Base-by-base conservation (phyloP, 148 eudicot genomes). In the Rhododendron simsii region DNA sequence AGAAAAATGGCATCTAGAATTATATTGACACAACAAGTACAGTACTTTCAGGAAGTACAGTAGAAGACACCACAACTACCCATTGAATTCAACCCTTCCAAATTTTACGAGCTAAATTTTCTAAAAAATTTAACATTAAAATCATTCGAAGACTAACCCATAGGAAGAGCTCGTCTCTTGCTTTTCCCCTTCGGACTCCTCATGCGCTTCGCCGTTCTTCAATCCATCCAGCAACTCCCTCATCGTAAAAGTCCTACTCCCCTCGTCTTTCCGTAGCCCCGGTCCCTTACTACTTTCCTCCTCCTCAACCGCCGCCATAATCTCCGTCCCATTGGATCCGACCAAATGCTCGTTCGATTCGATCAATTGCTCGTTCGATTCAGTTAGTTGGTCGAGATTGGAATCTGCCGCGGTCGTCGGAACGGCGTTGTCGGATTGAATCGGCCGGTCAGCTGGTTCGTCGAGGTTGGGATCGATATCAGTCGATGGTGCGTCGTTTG, bases 201-300 rank as follows among this genome's bases (percentile, higher is more conserved):
- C 90, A 85, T 51, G 84, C 75, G 83, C 82, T 23, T 91, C 92
- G 26, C 92, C 95, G n/a, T 84, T 91, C 88, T 93, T 96, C 88
- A 93, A 91, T 47, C 90, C 96, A 57, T 87, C 89, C 87, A 96
- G 83, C 89, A 96, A 88, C 75, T 96, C 97, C 85, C 98, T 83
- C 99, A 94, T 96, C n/a, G 96, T 94, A 26, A 93, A 91, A 14
- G 93, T 93, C 53, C 88, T 86, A 51, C 78, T 89, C 14, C 91
- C 95, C 85, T 87, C 91, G 28, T 90, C 91, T 39, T 88, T 87
- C 48, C 30, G 79, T 78, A 85, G 81, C 87, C 89, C 90, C 67
- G 89, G 83, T 37, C 84, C 85, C 39, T 63, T 53, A 77, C 21
- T 28, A 65, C 35, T 26, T 20, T 59, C 65, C 74, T 67, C 74